Base-by-base conservation (phyloP, 345 rosid genomes). In the Iberis pinnata region DNA sequence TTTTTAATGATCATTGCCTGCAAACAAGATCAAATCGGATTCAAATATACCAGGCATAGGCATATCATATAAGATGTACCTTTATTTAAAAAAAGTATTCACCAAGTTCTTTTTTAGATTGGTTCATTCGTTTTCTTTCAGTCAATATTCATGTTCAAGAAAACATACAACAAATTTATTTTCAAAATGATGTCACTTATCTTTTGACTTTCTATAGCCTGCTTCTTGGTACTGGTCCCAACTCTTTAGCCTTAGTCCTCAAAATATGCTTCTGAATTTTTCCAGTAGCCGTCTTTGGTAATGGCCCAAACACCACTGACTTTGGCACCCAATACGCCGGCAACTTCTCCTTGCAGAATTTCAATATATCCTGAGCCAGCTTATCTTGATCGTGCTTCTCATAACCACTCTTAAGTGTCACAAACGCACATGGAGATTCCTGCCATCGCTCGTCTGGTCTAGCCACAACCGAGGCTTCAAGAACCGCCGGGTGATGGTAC, bases 231-330 rank as follows among this genome's bases (percentile, higher is more conserved):
- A 83, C 58, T 10, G 81, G 75, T 61, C 95, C 90, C 79, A 83
- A 60, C 63, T 85, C 89, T 64, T 76, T 85, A 3, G 86, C 95
- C 72, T 76, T 81, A 8, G 82, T 63, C 63, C 97, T 70, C 38
- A 88, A 70, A 22, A 85, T 27, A 68, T 85, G 89, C 64, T 92
- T 92, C 80, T 79, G 99, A 63, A 85, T 83, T 78, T 85, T 88
- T 17, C 97, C 98, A 3, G 94, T 85, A 6, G 98, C 97, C 0
- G 95, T 85, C 74, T 85, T 92, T 1, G 97, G 97, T 73, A 92
- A 64, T 0, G 85, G 74, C 24, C 95, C 95, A 52, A 93, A 86
- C 20, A 88, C 59, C 7, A 88, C 82, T 0, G 99, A 88, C 61
- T 68, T 88, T 0, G 95, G 97, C 13, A 85, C 97, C 85, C 97